These are phyloP conservation scores for Sarocladiaceae sp. DNA, from an alignment of 2,329 filamentous ascomycete species.

Conservation along the genomic window DNA sequence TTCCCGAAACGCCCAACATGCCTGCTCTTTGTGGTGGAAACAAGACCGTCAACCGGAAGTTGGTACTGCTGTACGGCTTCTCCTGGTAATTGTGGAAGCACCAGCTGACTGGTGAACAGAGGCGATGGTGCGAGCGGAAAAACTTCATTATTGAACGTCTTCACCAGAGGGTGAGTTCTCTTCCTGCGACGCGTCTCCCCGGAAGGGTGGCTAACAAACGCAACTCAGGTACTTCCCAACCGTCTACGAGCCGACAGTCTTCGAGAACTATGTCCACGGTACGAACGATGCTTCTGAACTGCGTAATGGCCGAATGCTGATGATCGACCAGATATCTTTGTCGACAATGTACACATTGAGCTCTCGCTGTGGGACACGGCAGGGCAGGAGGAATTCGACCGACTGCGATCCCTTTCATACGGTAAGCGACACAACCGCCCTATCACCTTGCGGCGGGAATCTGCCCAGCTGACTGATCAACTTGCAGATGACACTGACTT, in stretches of 20 bases:
- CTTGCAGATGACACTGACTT: conserved; percentile 87
- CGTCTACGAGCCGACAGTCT: conserved; percentile 96
- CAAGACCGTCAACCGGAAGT: conserved; percentile 90
- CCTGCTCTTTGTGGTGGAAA: conserved; percentile 56
- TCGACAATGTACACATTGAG: conserved; percentile 95
- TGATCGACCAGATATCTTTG: conserved; percentile 73
- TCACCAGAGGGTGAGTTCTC: conserved; percentile 91
- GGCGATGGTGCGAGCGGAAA: conserved; percentile 96
- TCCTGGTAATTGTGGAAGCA: neutral
- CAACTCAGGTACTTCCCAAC: conserved; percentile 80
- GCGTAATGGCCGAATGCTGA: neutral
- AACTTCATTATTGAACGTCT: conserved; percentile 94
- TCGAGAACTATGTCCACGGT: conserved; percentile 99
- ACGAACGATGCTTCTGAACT: conserved; percentile 25
- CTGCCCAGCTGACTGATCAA: too few relatives aligned
- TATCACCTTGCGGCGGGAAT: neutral
- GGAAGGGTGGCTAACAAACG: conserved; percentile 13
- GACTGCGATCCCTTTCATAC: conserved; percentile 89
- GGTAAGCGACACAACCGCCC: conserved; percentile 38
- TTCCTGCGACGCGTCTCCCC: neutral
- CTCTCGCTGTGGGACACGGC: conserved; percentile 97
- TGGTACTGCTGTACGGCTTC: conserved; percentile 69
- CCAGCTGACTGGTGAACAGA: conserved; percentile 37
- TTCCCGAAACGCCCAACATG: conserved; percentile 10
- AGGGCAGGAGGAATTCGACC: conserved; percentile 97